Evolutionary conservation across 257 asterid species (phyloP), one percentile per base, ranked within the genome.

Genomic region (Fraxinus quadrangulata): DNA sequence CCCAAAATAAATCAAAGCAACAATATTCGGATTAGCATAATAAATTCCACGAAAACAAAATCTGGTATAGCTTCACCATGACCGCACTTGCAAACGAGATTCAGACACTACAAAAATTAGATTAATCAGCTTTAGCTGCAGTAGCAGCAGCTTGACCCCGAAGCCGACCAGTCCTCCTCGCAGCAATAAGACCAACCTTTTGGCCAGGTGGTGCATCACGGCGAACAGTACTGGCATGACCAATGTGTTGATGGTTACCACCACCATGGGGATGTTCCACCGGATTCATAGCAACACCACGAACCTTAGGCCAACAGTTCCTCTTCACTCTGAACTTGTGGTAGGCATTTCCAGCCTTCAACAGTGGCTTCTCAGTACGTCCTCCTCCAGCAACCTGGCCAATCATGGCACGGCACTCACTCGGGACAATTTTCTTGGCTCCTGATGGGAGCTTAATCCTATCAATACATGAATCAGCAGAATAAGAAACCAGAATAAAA

Each of bases 341-440:
- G 26, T 90, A 92, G 0, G 97, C 97, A 5, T 92, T 90, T 9
- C 96, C 96, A 1, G 97, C 97, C 82, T 92, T 92, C 59, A 92
- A 85, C 61, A 92, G 76, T 0, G 96, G 97, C 77, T 92, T 92
- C 87, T 92, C 96, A 34, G 97, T 92, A 33, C 97, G 81, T 1
- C 97, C 97, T 36, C 97, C 97, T 40, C 97, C 96, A 1, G 97
- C 96, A 67, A 92, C 96, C 81, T 92, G 96, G 5, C 97, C 97
- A 73, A 92, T 82, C 97, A 90, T 92, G n/a, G 97, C 97, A 54
- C 96, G 86, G 28, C 96, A 92, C 0, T 87, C 94, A 79, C 97
- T 90, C 4, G 92, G 94, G 3, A 92, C 91, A 16, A 92, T 88
- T 83, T 92, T 92, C 92, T 92, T 92, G 7, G 96, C 80, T 68